Percentiles rank a stretch among this genome's conserved stretches.
These are phyloP conservation scores for Entomortierella lignicola DNA, from an alignment of 192 early-diverging fungal genomes.

Conservation along the genomic window DNA sequence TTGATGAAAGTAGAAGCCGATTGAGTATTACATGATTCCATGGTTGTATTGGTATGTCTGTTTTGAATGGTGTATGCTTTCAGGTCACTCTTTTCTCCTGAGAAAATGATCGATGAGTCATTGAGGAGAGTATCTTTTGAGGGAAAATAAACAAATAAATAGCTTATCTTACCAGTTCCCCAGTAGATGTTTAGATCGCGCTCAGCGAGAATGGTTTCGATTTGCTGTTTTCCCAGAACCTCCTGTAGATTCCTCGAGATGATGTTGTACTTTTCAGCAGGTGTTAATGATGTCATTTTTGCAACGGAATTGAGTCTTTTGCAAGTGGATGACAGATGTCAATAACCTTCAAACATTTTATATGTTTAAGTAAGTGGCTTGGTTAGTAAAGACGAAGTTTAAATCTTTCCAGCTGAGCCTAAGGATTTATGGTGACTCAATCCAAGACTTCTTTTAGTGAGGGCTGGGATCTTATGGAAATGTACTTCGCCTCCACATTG, in stretches of 20 bases:
- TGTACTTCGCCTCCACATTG: not conserved
- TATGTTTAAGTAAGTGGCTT: too few relatives aligned
- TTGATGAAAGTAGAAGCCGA: not conserved
- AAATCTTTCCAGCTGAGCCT: too few relatives aligned
- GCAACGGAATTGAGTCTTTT: not conserved
- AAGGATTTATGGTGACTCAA: too few relatives aligned
- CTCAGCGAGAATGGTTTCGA: slow-evolving; percentile 86
- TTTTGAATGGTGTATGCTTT: too few relatives aligned
- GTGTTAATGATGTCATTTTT: slow-evolving; percentile 54
- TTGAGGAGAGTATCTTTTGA: not conserved
- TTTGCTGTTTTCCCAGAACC: slow-evolving; percentile 87
- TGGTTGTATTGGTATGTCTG: not conserved
- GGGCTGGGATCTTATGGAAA: too few relatives aligned
- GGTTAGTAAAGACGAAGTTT: too few relatives aligned
- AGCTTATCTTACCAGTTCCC: slow-evolving; percentile 74
- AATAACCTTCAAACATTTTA: too few relatives aligned
- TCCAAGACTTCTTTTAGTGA: too few relatives aligned
- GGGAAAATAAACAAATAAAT: not conserved
- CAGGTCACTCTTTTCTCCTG: too few relatives aligned
- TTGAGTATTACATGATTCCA: not conserved
- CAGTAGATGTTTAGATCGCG: slow-evolving; percentile 96
- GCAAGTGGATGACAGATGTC: not conserved
- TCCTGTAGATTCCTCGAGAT: slow-evolving; percentile 97
- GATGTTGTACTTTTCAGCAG: slow-evolving; percentile 79
- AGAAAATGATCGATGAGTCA: slow-evolving; percentile 8